Evolutionary conservation across 2,329 filamentous ascomycete species (phyloP).

Genomic region (Diaporthe sp.): DNA sequence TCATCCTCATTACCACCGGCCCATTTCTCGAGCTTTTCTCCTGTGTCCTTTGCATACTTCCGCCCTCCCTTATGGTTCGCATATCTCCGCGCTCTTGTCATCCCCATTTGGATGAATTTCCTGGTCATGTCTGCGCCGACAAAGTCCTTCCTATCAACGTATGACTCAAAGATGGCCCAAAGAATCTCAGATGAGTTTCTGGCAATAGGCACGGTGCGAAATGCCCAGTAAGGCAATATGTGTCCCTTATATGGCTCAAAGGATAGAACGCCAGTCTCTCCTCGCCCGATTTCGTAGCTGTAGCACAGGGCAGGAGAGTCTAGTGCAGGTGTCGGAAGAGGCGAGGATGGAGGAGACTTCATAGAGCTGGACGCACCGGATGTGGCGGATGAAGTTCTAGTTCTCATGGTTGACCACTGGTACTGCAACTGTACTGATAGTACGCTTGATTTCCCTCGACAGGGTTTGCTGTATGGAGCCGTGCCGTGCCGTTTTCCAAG

Average conservation of each 20-base stretch:
- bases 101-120: slow-evolving; percentile 76
- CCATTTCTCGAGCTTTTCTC: slow-evolving; percentile 56
- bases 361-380: not conserved
- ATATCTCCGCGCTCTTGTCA: slow-evolving; percentile 72
- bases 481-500: too few relatives aligned
- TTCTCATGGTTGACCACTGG: not conserved
- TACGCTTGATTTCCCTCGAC: too few relatives aligned
- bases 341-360: slow-evolving; percentile 28
- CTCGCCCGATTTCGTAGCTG: slow-evolving; percentile 68
- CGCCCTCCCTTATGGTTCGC: slow-evolving; percentile 67
- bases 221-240: slow-evolving; percentile 71
- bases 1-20: slow-evolving; percentile 51
- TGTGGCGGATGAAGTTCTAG: not conserved
- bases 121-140: slow-evolving; percentile 75
- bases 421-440: too few relatives aligned
- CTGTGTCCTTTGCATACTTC: slow-evolving; percentile 61
- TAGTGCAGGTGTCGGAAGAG: slow-evolving; percentile 31
- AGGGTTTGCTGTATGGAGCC: not conserved
- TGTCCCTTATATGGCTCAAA: slow-evolving; percentile 74
- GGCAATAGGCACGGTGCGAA: slow-evolving; percentile 66
- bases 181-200: slow-evolving; percentile 61
- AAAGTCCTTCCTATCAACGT: slow-evolving; percentile 65
- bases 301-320: slow-evolving; percentile 27
- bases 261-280: slow-evolving; percentile 71
- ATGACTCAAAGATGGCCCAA: slow-evolving; percentile 63